Evolutionary conservation across 768 basidiomycete species (phyloP), one percentile per base, ranked within the genome.

Genomic region (Kwoniella bestiolae): DNA sequence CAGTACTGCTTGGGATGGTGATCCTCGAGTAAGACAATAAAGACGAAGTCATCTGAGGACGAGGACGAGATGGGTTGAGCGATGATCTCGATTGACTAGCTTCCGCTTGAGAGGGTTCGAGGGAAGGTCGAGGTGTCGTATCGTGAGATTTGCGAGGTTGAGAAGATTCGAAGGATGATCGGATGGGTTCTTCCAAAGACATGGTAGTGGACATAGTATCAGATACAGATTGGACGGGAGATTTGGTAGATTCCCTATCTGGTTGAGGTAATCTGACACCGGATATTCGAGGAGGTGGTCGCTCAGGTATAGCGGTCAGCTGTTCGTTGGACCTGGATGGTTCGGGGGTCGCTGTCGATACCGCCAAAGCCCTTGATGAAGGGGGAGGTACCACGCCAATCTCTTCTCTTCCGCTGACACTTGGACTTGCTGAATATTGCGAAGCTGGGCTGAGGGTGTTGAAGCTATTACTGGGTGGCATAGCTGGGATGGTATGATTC

Each of bases 1-100:
- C 92, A 53, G 90, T 88, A 12, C 91, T 93, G 60, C 89, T 88
- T 2, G 88, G 87, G 29, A 97, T 92, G 6, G 81, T 78, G 61
- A 92, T 84, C 28, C 82, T 84, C 2, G 92, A 91, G 53, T 85
- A 85, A 38, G 87, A 87, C 14, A 98, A 87, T 74, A 95, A 91
- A 14, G 68, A 56, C 2, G 75, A 56, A 8, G 75, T 64, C 26
- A 82, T 60, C 5, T 41, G 51, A 26, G 58, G 65, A 34, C 38
- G 58, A 34, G 41, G 31, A 29, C 62, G 46, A 49, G 21, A 46
- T n/a, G 52, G n/a, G 21, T 16, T 23, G 47, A 38, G 35, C 23
- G 56, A 29, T 52, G 56, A 2, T 35, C 31, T 18, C 25, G 44
- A 44, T 4, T 38, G 8, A n/a, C 31, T 57, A 8, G 50, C 38